Base-by-base conservation (phyloP, 768 basidiomycete species). In the Russula foetens region DNA sequence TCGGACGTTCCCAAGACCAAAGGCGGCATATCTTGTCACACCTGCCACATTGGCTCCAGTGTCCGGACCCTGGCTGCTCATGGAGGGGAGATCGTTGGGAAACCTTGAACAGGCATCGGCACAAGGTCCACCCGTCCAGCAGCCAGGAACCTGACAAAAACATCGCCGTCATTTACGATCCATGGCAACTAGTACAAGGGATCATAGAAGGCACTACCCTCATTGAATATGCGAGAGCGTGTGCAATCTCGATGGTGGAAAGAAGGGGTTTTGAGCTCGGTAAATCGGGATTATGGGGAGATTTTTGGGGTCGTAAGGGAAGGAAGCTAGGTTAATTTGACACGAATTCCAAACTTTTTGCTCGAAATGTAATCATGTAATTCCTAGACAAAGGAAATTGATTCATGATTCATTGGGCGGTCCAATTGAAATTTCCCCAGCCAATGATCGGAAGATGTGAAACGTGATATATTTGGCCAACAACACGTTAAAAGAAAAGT, bases 61-160 rank as follows among this genome's bases (percentile, higher is more conserved):
- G 59, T 15, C 45, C 44, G 19, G 3, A 19, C 29, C 23, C 17
- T 11, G 23, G 17, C 33, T 60, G 59, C 47, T 17, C 28, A 1
- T 60, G 53, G 59, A 60, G 46, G 28, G 59, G 59, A 1, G 28
- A 60, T 8, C 59, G 59, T 7, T 6, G 1, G 11, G 38, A 47
- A 41, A 24, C 1, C 1, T 31, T 60, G 1, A 39, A 7, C n/a
- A 48, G n/a, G 17, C 59, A 60, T 31, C 15, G 23, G 28, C 1
- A 9, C 7, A 2, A 2, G 0, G 29, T 23, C 0, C 59, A 54
- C 28, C 46, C 33, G 35, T 45, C 38, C 26, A 48, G 9, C 28
- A 39, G 2, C 7, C 46, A 48, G 46, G 43, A n/a, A 12, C 39
- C 6, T 14, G 38, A 24, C 29, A 29, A 39, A 14, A 5, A 12